Evolutionary conservation across 2,329 filamentous ascomycete genomes (phyloP), one percentile per base, ranked within the genome.

Genomic region (Plectosphaerella sp.): DNA sequence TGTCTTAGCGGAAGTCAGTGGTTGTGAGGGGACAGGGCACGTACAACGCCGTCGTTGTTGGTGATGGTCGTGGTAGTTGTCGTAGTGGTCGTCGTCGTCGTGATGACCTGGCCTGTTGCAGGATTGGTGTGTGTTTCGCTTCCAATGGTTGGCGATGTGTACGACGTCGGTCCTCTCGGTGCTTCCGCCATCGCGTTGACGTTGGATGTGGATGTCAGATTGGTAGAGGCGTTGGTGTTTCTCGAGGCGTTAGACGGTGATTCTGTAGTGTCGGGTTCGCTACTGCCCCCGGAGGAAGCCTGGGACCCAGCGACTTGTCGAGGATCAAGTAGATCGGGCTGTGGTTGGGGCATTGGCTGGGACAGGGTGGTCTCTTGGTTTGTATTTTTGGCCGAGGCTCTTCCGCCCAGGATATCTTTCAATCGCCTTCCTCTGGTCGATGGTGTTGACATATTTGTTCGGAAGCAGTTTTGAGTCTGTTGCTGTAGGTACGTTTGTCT

Each of bases 11-110:
- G 25, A 14, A n/a, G 35, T 39, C 36, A 18, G 18, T 3, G 52
- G 50, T 6, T 36, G 36, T 5, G 11, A 52, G 35, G n/a, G 42
- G 22, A 8, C 50, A n/a, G 48, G 41, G 5, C 45, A 50, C 36
- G 36, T 47, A 24, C 47, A 48, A 35, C 42, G 11, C 55, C 55
- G 20, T 57, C 52, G 6, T 39, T 18, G 18, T 49, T 49, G 1
- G 55, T 57, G 2, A 56, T 53, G 7, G 55, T 57, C 9, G 55
- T 57, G 5, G 55, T 57, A 1, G 55, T 57, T 3, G 55, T 57
- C 2, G 55, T 57, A 3, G 55, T 57, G 1, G 55, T 57, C 3
- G 48, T 50, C 1, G 48, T 50, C 16, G 55, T 57, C n/a, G 55
- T 57, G 10, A 57, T 18, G 8, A 49, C 54, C 45, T 56, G 55